Evolutionary conservation across 257 asterid genomes (phyloP), one percentile per base, ranked within the genome.

Genomic region (Penstemon barbatus): DNA sequence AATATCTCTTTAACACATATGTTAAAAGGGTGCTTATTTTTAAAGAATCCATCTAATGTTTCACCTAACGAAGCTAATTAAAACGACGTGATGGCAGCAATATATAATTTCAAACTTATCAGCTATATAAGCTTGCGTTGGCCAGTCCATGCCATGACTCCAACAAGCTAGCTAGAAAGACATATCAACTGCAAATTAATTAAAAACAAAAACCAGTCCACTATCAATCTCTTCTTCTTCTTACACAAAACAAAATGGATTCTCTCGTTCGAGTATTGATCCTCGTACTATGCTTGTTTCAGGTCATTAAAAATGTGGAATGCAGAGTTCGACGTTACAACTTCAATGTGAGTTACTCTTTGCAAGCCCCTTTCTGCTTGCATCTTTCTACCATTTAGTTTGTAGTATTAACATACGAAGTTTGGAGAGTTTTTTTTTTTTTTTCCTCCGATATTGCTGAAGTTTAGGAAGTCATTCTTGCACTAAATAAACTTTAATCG

Each of bases 21-120:
- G 33, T 25, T 25, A 25, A 25, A 25, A 25, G 71, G 49, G 68
- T 49, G 48, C 74, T 74, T 83, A 51, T 7, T 39, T 60, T 77
- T 63, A 37, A 87, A 79, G 92, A 55, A 69, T 67, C 66, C 70
- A 65, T 70, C 56, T 63, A 8, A 46, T 55, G 79, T 65, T 77
- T 75, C 89, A 89, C 95, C 98, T 85, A 89, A 89, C 94, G 44
- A 63, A 57, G 33, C 33, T 38, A 80, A 70, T 25, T 25, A 89
- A 81, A 89, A 81, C 77, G 98, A 91, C 95, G 78, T 69, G 1
- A 56, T 49, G 71, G 68, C 85, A 85, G 83, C 83, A 69, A 15
- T 50, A 54, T 52, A n/a, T 46, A 43, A 0, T 39, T 7, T 25
- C 48, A 5, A 4, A 5, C 4, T 43, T 8, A 33, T 57, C 18